Conservation (phyloP, 2,329 filamentous ascomycete species). For the Ramularia endophylla region DNA sequence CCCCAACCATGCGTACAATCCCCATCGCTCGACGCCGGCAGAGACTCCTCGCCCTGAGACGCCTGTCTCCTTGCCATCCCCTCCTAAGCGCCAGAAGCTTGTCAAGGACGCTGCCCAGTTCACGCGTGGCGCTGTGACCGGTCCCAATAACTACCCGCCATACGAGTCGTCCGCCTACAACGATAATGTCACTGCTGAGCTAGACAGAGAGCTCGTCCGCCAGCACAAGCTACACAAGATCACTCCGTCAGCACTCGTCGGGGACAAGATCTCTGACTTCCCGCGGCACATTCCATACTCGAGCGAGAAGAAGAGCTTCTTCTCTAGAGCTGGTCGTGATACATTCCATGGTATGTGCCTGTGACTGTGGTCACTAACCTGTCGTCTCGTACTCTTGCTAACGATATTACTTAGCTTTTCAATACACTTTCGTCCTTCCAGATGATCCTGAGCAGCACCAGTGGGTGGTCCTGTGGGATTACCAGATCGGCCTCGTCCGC, state of each 20-base stretch:
- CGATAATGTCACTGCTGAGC: slow-evolving; percentile 16
- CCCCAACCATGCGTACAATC: slow-evolving; percentile 21
- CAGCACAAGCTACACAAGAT: slow-evolving; percentile 61
- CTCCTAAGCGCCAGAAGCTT: slow-evolving; percentile 48
- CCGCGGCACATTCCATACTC: slow-evolving; percentile 78
- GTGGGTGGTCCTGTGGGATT: slow-evolving; percentile 85
- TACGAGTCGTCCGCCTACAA: slow-evolving; percentile 55
- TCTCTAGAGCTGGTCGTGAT: slow-evolving; percentile 77
- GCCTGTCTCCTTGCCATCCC: slow-evolving; percentile 15
- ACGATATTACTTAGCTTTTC: slow-evolving; percentile 55
- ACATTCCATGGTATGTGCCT: slow-evolving; percentile 70
- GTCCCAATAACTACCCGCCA: slow-evolving; percentile 66
- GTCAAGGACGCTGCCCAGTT: slow-evolving; percentile 61
- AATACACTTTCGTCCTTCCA: slow-evolving; percentile 73
- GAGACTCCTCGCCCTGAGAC: slow-evolving; percentile 20
- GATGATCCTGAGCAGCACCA: slow-evolving; percentile 48
- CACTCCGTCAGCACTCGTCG: slow-evolving; percentile 52
- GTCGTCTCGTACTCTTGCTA: slow-evolving; percentile 1
- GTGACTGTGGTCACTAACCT: neutral
- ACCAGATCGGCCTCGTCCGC: slow-evolving; percentile 86
- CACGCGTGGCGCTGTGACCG: slow-evolving; percentile 56
- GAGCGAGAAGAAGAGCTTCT: slow-evolving; percentile 86
- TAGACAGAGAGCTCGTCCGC: slow-evolving; percentile 43
- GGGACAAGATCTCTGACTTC: slow-evolving; percentile 41
- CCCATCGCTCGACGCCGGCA: slow-evolving; percentile 17